phyloP scores from a whole-genome alignment of 2,329 filamentous ascomycete genomes.

The Knufia petricola region DNA sequence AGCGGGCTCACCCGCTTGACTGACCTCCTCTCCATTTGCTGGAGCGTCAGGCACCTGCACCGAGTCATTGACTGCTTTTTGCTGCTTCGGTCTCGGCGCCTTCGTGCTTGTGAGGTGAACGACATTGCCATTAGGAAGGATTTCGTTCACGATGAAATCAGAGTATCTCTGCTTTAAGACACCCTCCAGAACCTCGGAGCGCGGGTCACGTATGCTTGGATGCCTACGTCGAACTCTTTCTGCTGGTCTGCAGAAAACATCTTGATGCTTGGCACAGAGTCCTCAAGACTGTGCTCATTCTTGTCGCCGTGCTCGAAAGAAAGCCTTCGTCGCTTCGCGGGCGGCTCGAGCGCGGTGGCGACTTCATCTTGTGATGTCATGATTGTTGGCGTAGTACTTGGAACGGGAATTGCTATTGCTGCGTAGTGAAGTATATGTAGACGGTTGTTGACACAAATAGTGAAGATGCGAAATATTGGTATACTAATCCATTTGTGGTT shows the following conservation, averaged over 20 bases:
- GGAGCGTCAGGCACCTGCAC: constrained; percentile 2
- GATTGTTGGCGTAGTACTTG: too few species aligned
- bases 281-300: too few species aligned
- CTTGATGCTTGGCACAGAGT: too few species aligned
- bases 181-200: constrained; percentile 52
- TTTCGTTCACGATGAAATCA: constrained; percentile 89
- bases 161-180: constrained; percentile 70
- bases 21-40: not conserved
- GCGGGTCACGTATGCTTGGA: constrained; percentile 53
- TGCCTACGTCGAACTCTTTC: constrained; percentile 46
- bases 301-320: too few species aligned
- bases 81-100: constrained; percentile 26
- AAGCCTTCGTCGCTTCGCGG: too few species aligned
- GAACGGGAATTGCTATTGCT: too few species aligned
- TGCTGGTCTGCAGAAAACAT: not conserved
- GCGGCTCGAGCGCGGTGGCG: too few species aligned
- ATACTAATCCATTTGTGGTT: too few species aligned
- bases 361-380: too few species aligned
- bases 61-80: not conserved
- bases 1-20: constrained; percentile 4
- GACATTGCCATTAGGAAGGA: constrained; percentile 63
- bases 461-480: not conserved
- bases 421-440: too few species aligned
- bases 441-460: too few species aligned
- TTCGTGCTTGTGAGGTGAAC: constrained; percentile 51